Evolutionary conservation across 106 monocot species (phyloP).

Genomic region (Hemerocallis citrina): DNA sequence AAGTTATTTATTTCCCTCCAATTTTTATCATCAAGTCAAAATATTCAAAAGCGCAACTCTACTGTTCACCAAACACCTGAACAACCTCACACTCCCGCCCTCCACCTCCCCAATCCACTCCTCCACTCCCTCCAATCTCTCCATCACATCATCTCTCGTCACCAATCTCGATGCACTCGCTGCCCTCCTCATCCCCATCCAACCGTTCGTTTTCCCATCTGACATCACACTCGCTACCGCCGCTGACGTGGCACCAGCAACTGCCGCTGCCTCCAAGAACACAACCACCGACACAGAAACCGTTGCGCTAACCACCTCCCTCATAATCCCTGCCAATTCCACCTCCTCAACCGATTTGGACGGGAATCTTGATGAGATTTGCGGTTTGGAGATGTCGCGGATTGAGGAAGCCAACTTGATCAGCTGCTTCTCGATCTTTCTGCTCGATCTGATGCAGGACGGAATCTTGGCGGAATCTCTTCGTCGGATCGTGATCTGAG

Average conservation of each 20-base stretch:
- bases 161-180: too few species aligned
- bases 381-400: constrained; percentile 2
- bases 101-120: constrained; percentile 35
- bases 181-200: constrained; percentile 9
- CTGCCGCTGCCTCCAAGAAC: constrained; percentile 15
- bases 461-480: constrained; percentile 24
- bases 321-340: constrained; percentile 26
- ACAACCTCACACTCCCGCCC: constrained; percentile 30
- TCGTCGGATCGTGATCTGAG: constrained; percentile 36
- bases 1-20: too few species aligned
- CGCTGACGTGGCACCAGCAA: constrained; percentile 9
- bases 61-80: constrained; percentile 40
- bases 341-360: neutral
- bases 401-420: constrained; percentile 17
- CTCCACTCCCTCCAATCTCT: constrained; percentile 34
- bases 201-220: too few species aligned
- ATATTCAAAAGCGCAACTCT: constrained; percentile 65
- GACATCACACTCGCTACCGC: constrained; percentile 19
- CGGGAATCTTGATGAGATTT: too few species aligned
- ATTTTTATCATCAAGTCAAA: too few species aligned
- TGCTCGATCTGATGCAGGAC: constrained; percentile 23
- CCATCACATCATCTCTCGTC: constrained; percentile 11
- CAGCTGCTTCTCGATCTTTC: constrained; percentile 53
- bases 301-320: constrained; percentile 22
- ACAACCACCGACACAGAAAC: constrained; percentile 22